Evolutionary conservation across 441 rosid genomes (phyloP).

Genomic region (Populus tomentosa): DNA sequence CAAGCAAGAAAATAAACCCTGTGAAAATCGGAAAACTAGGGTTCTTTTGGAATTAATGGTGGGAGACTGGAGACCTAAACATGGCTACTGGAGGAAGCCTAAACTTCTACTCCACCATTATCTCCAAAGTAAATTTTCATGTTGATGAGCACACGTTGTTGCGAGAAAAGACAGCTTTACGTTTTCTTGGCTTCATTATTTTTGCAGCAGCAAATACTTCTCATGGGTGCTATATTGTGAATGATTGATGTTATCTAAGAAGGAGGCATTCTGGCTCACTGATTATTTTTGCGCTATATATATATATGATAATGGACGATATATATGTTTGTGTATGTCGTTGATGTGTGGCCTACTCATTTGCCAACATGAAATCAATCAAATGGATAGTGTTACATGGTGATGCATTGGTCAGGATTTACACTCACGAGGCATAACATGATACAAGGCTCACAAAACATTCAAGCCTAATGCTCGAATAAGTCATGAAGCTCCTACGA

Average conservation of each 20-base stretch:
- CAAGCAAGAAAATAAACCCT: background rate
- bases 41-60: background rate
- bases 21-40: background rate
- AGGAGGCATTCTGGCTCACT: background rate
- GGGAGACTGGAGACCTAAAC: background rate
- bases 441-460: too few species aligned
- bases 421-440: too few species aligned
- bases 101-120: background rate
- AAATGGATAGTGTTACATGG: background rate
- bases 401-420: too few species aligned
- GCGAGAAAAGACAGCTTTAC: background rate
- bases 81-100: background rate
- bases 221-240: background rate
- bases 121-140: background rate
- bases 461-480: too few species aligned
- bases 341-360: background rate
- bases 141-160: background rate
- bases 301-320: too few species aligned
- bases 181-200: background rate
- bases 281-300: background rate
- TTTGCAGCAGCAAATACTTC: background rate
- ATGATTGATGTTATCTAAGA: background rate
- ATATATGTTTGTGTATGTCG: too few species aligned
- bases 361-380: background rate
- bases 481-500: too few species aligned